Conservation (phyloP, 1,284 basidiomycete genomes). For the Phylloporus gajari region DNA sequence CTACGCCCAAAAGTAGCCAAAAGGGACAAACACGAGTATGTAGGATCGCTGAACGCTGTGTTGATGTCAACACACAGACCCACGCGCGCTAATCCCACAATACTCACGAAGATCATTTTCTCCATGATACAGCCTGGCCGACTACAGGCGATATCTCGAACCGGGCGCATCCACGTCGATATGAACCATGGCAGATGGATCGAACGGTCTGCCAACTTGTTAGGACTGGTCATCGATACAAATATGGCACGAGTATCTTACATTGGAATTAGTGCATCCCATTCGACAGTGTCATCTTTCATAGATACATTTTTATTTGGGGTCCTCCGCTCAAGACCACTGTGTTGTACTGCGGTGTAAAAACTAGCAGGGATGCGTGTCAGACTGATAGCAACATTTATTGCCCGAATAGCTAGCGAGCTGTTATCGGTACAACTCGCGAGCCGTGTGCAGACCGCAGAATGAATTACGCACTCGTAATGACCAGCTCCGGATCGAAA, state of each 20-base stretch:
- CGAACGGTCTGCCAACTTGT: background rate
- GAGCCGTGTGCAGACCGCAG: background rate
- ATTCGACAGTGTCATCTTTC: background rate
- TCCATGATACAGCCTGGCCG: background rate
- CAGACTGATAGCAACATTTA: background rate
- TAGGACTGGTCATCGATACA: background rate
- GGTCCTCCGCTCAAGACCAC: background rate
- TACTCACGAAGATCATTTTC: background rate
- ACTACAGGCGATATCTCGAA: background rate
- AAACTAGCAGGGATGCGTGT: background rate
- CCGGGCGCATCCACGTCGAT: background rate
- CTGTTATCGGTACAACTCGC: background rate
- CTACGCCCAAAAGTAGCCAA: too few relatives aligned
- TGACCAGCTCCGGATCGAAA: background rate
- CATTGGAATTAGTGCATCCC: background rate
- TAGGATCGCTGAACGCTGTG: background rate
- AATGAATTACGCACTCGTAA: background rate
- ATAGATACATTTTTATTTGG: background rate
- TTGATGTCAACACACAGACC: background rate
- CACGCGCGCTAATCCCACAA: background rate
- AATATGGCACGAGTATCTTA: background rate
- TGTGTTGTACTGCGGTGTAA: background rate
- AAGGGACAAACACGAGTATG: background rate
- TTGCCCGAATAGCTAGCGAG: background rate
- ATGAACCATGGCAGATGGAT: background rate